Conservation (phyloP, 768 basidiomycete genomes). For the Pisolithus sp. region DNA sequence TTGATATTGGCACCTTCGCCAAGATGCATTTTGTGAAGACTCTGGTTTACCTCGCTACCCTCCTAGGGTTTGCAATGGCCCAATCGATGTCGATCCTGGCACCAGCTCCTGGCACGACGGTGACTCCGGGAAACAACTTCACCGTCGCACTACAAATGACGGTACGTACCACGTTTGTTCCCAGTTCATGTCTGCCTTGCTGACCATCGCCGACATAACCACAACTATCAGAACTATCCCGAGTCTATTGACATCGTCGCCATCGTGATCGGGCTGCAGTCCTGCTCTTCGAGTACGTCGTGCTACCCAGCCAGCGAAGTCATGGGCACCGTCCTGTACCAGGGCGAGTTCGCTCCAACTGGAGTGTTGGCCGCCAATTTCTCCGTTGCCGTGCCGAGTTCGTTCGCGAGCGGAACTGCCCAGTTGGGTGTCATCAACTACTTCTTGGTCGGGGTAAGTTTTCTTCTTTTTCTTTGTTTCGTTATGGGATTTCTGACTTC, state of each 20-base stretch:
- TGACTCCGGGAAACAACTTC: conserved; percentile 5
- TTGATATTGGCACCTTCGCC: not conserved
- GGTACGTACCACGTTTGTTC: conserved; percentile 1
- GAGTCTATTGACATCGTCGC: conserved; percentile 22
- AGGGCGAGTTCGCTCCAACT: conserved; percentile 24
- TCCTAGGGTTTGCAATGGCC: conserved; percentile 10
- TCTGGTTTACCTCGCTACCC: conserved; percentile 9
- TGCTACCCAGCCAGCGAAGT: conserved; percentile 19
- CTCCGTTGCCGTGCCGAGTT: conserved; percentile 25
- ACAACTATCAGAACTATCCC: conserved; percentile 11
- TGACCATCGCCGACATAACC: not conserved
- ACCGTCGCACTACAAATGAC: conserved; percentile 15
- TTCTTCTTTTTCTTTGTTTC: too few relatives aligned
- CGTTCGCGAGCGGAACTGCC: conserved; percentile 22
- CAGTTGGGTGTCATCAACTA: conserved; percentile 33
- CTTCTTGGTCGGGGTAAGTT: conserved; percentile 37
- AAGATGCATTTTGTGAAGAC: conserved; percentile 14
- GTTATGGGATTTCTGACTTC: too few relatives aligned
- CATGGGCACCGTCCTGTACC: conserved; percentile 30
- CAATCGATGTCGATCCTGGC: conserved; percentile 8
- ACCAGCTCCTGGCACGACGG: conserved; percentile 6
- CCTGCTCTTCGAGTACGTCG: conserved; percentile 17
- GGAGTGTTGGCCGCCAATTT: conserved; percentile 25
- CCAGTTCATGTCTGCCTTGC: not conserved
- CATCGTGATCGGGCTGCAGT: conserved; percentile 27